phyloP scores from a whole-genome alignment of 352 stramenopile genomes.

The Globisporangium sylvaticum region DNA sequence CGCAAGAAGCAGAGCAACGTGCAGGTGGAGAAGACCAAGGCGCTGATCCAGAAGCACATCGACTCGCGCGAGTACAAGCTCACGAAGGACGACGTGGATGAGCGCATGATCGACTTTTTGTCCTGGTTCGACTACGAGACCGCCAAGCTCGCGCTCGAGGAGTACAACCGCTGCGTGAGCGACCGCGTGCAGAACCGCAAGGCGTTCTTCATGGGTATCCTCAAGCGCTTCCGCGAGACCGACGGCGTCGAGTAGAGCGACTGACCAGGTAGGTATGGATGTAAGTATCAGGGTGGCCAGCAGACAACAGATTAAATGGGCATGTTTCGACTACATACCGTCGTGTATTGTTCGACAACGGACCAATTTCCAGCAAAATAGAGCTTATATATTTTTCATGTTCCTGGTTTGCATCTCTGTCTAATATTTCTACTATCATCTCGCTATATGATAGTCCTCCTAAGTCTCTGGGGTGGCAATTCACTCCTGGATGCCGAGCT shows the following conservation, averaged over 20 bases:
- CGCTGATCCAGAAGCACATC: conserved; percentile 80
- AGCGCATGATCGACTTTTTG: conserved; percentile 84
- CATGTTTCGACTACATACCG: neutral
- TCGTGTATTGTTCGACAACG: neutral
- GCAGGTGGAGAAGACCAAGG: conserved; percentile 80
- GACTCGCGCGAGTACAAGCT: conserved; percentile 69
- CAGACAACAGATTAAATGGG: neutral
- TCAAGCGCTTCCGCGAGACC: conserved; percentile 84
- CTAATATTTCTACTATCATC: too few relatives aligned
- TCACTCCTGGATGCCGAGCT: conserved; percentile 28
- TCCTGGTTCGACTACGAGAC: conserved; percentile 89
- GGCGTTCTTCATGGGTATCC: conserved; percentile 88
- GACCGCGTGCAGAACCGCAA: conserved; percentile 81
- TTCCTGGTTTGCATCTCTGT: too few relatives aligned
- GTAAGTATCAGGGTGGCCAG: neutral
- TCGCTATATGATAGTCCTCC: neutral
- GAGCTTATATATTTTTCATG: neutral
- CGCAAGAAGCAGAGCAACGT: conserved; percentile 81
- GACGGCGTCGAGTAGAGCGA: conserved; percentile 59
- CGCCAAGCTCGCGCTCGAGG: conserved; percentile 75
- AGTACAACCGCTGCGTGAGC: conserved; percentile 73
- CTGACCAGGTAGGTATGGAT: neutral
- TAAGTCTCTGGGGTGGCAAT: neutral
- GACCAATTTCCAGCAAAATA: neutral
- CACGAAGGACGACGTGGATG: conserved; percentile 73